Conservation (phyloP, 2,329 filamentous ascomycete species). For the Pseudogymnoascus sp. region DNA sequence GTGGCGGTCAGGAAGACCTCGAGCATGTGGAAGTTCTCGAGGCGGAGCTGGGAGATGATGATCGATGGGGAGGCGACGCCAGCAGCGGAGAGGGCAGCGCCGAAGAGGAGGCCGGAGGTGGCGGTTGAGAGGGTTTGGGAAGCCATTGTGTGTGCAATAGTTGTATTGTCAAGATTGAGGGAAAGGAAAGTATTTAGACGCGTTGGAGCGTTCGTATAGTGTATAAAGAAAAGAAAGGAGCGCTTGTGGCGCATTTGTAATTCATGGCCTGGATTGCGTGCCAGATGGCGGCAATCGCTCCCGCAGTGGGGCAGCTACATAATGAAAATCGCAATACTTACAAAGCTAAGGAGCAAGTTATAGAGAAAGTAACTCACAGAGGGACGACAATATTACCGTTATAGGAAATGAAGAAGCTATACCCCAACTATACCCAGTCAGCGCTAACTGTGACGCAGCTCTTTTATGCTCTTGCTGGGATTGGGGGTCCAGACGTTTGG, state of each 20-base stretch:
- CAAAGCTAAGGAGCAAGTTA: neutral
- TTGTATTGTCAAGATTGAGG: neutral
- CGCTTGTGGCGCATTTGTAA: neutral
- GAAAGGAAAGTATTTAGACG: neutral
- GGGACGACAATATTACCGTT: neutral
- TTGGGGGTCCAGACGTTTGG: neutral
- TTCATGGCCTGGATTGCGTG: neutral
- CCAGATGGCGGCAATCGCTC: neutral
- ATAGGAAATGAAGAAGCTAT: slow-evolving; percentile 7
- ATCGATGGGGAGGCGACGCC: slow-evolving; percentile 54
- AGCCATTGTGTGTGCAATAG: neutral
- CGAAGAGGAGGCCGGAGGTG: slow-evolving; percentile 51
- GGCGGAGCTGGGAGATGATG: slow-evolving; percentile 53
- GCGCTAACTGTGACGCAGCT: neutral
- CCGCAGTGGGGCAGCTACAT: neutral
- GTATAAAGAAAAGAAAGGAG: neutral
- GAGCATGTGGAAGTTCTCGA: slow-evolving; percentile 59
- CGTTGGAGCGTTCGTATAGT: neutral
- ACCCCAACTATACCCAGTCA: neutral
- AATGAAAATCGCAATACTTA: neutral
- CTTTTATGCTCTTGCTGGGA: neutral
- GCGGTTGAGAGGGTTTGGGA: slow-evolving; percentile 26
- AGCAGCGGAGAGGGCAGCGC: slow-evolving; percentile 51
- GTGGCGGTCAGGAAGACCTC: slow-evolving; percentile 57
- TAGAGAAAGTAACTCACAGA: neutral